A percentile compares a stretch with the other conserved stretches of the same genome.
phyloP scores from a whole-genome alignment of 2,329 filamentous ascomycete genomes.

The Thermothelomyces thermophilus region DNA sequence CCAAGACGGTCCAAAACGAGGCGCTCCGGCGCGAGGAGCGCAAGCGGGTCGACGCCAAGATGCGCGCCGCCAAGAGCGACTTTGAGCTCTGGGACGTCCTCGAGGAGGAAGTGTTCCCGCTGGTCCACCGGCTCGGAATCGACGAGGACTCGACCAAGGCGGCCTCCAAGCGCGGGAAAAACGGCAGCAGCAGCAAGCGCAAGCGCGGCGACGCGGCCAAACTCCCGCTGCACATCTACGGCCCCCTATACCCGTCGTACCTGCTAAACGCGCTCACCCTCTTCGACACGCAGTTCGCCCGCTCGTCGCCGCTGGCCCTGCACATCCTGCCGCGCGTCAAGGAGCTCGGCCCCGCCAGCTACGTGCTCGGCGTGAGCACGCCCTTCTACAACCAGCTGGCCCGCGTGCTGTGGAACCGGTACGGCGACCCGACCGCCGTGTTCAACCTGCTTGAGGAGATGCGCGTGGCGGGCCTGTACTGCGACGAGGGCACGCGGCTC shows the following conservation, averaged over 20 bases:
- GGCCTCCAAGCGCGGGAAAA: constrained; percentile 7
- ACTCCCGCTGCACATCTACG: constrained; percentile 49
- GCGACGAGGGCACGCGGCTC: constrained; percentile 42
- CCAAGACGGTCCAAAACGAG: constrained; percentile 35
- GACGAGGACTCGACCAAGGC: constrained; percentile 24
- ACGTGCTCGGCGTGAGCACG: constrained; percentile 64
- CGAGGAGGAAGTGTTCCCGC: constrained; percentile 58
- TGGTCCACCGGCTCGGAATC: constrained; percentile 52
- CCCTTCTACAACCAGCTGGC: constrained; percentile 64
- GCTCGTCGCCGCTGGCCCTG: constrained; percentile 52
- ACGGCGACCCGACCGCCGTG: constrained; percentile 50
- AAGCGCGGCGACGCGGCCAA: constrained; percentile 24
- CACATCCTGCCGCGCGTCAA: constrained; percentile 61
- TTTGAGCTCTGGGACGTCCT: constrained; percentile 60
- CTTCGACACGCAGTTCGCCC: constrained; percentile 50
- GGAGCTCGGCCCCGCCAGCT: constrained; percentile 60
- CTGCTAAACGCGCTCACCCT: constrained; percentile 51
- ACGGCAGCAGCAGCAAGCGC: constrained; percentile 2
- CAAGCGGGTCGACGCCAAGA: constrained; percentile 44
- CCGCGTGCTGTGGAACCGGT: constrained; percentile 53
- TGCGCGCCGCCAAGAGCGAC: constrained; percentile 54
- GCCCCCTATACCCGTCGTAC: constrained; percentile 57
- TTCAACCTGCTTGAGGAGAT: constrained; percentile 58
- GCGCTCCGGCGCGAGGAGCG: constrained; percentile 40
- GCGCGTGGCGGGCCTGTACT: constrained; percentile 54